A percentile compares a stretch with the other conserved stretches of the same genome.
Conservation (phyloP, 495 filamentous ascomycete species). For the Hypoxylon lienhwacheense region DNA sequence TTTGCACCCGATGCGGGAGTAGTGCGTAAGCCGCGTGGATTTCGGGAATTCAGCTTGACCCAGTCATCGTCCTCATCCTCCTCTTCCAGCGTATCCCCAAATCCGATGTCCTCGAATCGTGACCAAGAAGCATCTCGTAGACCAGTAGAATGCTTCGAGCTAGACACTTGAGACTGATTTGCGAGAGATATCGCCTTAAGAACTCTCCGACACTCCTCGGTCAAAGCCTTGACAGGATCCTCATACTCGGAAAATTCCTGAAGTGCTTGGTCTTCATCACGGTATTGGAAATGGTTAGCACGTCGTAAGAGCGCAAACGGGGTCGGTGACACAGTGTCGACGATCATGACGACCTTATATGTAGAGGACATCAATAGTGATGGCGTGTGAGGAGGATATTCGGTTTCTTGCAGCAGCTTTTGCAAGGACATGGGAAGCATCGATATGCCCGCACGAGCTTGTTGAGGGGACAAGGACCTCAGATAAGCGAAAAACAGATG, state of each 20-base stretch:
- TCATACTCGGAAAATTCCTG: slow-evolving; percentile 84
- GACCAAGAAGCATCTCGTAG: slow-evolving; percentile 91
- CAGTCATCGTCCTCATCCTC: slow-evolving; percentile 65
- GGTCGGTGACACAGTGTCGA: slow-evolving; percentile 91
- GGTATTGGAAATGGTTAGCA: slow-evolving; percentile 92
- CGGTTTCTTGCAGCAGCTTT: slow-evolving; percentile 84
- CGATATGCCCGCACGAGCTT: slow-evolving; percentile 72
- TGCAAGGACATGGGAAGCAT: slow-evolving; percentile 87
- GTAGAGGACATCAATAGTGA: slow-evolving; percentile 76
- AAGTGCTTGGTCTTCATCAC: slow-evolving; percentile 80
- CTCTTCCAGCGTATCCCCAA: slow-evolving; percentile 74
- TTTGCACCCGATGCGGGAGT: slow-evolving; percentile 63
- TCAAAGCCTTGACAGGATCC: slow-evolving; percentile 84
- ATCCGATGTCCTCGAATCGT: slow-evolving; percentile 92
- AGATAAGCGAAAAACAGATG: slow-evolving; percentile 98
- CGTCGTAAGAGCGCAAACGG: slow-evolving; percentile 89
- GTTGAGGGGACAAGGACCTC: slow-evolving; percentile 81
- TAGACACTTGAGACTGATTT: slow-evolving; percentile 76
- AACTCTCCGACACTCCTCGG: slow-evolving; percentile 90
- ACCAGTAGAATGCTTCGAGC: slow-evolving; percentile 67
- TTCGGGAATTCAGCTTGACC: slow-evolving; percentile 37
- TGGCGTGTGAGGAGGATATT: slow-evolving; percentile 87
- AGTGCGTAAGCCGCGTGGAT: slow-evolving; percentile 53
- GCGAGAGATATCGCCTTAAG: slow-evolving; percentile 83
- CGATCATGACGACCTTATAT: slow-evolving; percentile 92